These are phyloP conservation scores for Aspergillus pseudoglaucus DNA, from an alignment of 2,329 filamentous ascomycete species.

Conservation along the genomic window DNA sequence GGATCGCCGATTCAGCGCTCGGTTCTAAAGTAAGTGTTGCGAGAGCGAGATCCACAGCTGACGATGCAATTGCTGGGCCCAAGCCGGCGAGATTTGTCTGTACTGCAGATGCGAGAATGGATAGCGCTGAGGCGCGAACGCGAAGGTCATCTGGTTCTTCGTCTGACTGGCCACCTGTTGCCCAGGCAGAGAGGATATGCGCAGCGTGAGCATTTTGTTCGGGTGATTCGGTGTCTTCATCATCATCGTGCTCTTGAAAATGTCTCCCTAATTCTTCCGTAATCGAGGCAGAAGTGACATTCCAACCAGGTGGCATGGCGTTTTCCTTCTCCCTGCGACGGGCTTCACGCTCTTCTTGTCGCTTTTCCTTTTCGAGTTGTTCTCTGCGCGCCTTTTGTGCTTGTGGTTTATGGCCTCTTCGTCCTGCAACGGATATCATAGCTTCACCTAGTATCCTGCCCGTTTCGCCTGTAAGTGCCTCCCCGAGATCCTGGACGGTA, in stretches of 20 bases:
- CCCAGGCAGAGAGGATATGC: constrained; percentile 37
- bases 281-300: constrained; percentile 14
- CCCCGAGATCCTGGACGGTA: constrained; percentile 36
- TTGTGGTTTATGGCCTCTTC: constrained; percentile 31
- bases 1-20: constrained; percentile 32
- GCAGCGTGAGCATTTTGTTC: constrained; percentile 27
- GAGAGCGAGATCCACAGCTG: constrained; percentile 35
- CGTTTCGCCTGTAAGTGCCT: constrained; percentile 31
- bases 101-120: constrained; percentile 36
- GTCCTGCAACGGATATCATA: constrained; percentile 34
- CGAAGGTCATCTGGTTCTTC: constrained; percentile 39
- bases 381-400: constrained; percentile 24
- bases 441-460: constrained; percentile 33
- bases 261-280: constrained; percentile 1
- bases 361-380: constrained; percentile 20
- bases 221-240: constrained; percentile 30
- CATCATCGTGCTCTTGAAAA: constrained; percentile 14
- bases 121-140: constrained; percentile 37
- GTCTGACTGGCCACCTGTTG: constrained; percentile 30
- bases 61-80: constrained; percentile 27
- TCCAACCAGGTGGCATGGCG: constrained; percentile 25
- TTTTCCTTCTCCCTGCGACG: constrained; percentile 17
- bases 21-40: constrained; percentile 33
- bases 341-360: constrained; percentile 22
- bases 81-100: constrained; percentile 35